phyloP scores from a whole-genome alignment of 176 grass and related monocot species.

The Eleusine indica region DNA sequence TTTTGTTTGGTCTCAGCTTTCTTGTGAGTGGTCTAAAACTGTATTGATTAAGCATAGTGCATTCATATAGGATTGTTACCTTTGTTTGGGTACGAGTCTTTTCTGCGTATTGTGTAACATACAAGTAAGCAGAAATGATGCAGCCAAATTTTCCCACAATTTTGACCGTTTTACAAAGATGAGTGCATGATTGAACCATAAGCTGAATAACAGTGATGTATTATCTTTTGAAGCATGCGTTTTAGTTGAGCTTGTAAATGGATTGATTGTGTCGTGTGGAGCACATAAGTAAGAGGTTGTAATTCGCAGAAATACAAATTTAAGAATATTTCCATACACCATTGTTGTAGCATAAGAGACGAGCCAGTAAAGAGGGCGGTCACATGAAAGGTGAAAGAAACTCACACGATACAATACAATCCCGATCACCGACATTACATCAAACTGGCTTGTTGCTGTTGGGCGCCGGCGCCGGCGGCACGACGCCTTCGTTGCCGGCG shows the following conservation, averaged over 20 bases:
- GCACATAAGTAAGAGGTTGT: not conserved
- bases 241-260: not conserved
- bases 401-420: conserved; percentile 1
- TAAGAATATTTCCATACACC: not conserved
- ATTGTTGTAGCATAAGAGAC: not conserved
- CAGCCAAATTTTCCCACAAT: not conserved
- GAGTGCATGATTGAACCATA: not conserved
- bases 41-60: not conserved
- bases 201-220: not conserved
- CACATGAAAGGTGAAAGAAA: not conserved
- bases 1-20: not conserved
- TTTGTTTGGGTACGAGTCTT: not conserved
- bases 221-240: too few relatives aligned
- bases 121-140: not conserved
- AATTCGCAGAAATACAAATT: not conserved
- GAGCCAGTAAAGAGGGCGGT: not conserved
- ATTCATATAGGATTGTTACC: not conserved
- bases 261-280: not conserved
- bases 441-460: not conserved
- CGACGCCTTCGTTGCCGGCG: conserved; percentile 63
- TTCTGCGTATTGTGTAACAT: not conserved
- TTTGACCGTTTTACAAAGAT: not conserved
- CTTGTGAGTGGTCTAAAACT: not conserved
- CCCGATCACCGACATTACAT: not conserved
- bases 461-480: conserved; percentile 4